Evolutionary conservation across 2,329 filamentous ascomycete genomes (phyloP).

Genomic region (Rhexocercosporidium sp.): DNA sequence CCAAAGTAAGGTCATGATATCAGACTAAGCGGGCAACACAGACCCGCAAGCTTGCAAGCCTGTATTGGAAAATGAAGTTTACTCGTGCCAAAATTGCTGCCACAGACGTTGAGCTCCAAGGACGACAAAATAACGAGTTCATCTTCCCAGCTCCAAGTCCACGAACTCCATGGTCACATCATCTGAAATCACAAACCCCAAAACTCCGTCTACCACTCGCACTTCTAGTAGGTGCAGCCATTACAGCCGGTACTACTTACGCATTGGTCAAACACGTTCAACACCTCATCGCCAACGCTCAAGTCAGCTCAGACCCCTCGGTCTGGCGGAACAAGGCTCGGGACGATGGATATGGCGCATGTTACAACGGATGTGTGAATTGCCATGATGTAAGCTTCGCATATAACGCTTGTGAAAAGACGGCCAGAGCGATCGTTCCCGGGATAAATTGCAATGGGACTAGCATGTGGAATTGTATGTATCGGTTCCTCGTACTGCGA

Average conservation of each 20-base stretch:
- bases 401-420: slow-evolving; percentile 2
- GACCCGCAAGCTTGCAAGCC: too few relatives aligned
- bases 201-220: not conserved
- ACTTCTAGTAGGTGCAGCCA: not conserved
- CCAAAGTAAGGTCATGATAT: too few relatives aligned
- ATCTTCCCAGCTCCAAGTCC: not conserved
- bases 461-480: slow-evolving; percentile 3
- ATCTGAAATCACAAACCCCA: not conserved
- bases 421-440: not conserved
- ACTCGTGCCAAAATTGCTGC: not conserved
- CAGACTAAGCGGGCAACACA: too few relatives aligned
- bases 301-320: not conserved
- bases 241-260: not conserved
- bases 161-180: not conserved
- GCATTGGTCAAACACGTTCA: slow-evolving; percentile 4
- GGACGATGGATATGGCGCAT: not conserved
- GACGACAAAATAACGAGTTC: not conserved
- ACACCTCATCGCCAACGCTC: not conserved
- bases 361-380: not conserved
- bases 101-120: not conserved
- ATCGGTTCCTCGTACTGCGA: not conserved
- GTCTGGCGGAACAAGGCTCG: not conserved
- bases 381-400: slow-evolving; percentile 3
- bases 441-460: not conserved
- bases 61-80: not conserved